Percentiles rank a stretch among this genome's conserved stretches.
These are phyloP conservation scores for Penicillium soppii DNA, from an alignment of 495 filamentous ascomycete genomes.

Conservation along the genomic window DNA sequence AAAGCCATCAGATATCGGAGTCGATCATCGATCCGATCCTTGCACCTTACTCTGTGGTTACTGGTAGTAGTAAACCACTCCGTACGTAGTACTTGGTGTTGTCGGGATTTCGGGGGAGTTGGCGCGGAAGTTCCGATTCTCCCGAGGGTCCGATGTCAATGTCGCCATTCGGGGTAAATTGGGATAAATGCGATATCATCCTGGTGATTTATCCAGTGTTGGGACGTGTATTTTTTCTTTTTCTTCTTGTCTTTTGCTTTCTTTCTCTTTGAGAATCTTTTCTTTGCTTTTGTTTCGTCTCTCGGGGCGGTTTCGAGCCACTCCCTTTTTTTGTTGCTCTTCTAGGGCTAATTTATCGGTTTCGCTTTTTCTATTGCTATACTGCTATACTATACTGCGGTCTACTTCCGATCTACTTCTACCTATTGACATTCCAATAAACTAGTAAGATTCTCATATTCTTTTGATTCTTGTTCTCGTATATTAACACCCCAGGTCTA, in stretches of 20 bases:
- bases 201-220: neutral
- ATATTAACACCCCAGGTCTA: neutral
- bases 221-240: neutral
- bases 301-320: too few relatives aligned
- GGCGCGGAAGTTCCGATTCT: constrained; percentile 24
- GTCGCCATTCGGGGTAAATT: neutral
- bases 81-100: too few relatives aligned
- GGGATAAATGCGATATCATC: neutral
- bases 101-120: too few relatives aligned
- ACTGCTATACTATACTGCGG: too few relatives aligned
- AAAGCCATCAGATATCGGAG: neutral
- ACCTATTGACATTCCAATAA: too few relatives aligned
- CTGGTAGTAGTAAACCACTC: too few relatives aligned
- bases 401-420: too few relatives aligned
- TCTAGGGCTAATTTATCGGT: too few relatives aligned
- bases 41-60: neutral
- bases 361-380: too few relatives aligned
- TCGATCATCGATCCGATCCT: neutral
- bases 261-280: neutral
- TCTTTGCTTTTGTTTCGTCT: neutral
- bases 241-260: neutral
- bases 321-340: too few relatives aligned
- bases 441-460: too few relatives aligned
- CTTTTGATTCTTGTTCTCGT: neutral
- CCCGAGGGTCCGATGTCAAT: constrained; percentile 17